phyloP scores from a whole-genome alignment of 1,284 basidiomycete genomes.

The Ceratobasidium sp. region DNA sequence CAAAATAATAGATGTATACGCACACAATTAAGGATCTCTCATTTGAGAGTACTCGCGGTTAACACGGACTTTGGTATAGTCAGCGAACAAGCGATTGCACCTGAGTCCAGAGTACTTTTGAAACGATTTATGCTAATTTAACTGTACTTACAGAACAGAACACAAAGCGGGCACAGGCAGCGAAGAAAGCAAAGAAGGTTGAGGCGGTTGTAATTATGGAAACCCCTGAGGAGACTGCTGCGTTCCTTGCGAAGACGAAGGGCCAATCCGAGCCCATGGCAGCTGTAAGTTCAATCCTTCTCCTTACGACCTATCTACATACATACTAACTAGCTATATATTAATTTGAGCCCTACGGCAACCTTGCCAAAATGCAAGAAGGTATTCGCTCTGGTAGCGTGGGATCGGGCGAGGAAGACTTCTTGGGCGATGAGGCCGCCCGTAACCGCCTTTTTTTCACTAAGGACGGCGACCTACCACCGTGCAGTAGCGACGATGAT shows the following conservation, averaged over 20 bases:
- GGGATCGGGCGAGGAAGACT: background rate
- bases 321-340: background rate
- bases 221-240: conserved; percentile 23
- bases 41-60: background rate
- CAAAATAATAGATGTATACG: too few relatives aligned
- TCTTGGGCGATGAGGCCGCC: background rate
- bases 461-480: background rate
- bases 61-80: background rate
- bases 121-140: too few relatives aligned
- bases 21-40: too few relatives aligned
- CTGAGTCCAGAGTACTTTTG: background rate
- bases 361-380: background rate
- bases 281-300: background rate
- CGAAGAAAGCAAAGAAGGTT: background rate
- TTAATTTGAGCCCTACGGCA: background rate
- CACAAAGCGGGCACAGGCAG: background rate
- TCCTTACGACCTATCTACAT: background rate
- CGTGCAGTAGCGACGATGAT: background rate
- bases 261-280: background rate
- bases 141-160: background rate
- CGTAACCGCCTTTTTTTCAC: conserved; percentile 5
- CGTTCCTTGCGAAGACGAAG: conserved; percentile 3
- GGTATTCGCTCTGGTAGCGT: background rate
- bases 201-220: conserved; percentile 8
- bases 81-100: background rate